Percentiles rank a stretch among this genome's conserved stretches.
Conservation (phyloP, 2,329 filamentous ascomycete species). For the Botrytis hyacinthi region DNA sequence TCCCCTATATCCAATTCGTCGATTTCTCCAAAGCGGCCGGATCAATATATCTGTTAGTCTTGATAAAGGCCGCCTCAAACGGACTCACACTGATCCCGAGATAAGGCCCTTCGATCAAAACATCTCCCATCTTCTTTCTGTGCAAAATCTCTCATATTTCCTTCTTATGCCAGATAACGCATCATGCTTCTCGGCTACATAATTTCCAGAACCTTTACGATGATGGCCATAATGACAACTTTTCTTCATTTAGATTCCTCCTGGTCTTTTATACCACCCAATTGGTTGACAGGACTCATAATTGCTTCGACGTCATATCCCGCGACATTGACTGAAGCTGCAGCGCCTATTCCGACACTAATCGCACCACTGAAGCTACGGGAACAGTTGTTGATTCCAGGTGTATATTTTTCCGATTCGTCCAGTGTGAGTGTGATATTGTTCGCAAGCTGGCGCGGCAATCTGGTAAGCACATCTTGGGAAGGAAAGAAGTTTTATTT, state of each 20-base stretch:
- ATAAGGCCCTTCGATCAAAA: constrained; percentile 30
- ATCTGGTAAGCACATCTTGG: constrained; percentile 21
- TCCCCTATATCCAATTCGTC: constrained; percentile 21
- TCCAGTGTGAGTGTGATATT: background rate
- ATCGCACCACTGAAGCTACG: constrained; percentile 29
- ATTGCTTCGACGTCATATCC: constrained; percentile 34
- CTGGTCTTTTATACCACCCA: constrained; percentile 17
- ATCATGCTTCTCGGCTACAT: background rate
- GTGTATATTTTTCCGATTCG: constrained; percentile 4
- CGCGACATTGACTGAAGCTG: constrained; percentile 28
- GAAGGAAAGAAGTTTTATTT: constrained; percentile 33
- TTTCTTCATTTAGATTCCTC: background rate
- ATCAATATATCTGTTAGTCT: constrained; percentile 33
- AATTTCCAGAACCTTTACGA: background rate
- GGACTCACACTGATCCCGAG: constrained; percentile 34
- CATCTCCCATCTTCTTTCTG: constrained; percentile 26
- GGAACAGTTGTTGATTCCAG: constrained; percentile 35
- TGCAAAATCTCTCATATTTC: background rate
- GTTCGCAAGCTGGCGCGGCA: background rate
- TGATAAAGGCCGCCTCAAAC: constrained; percentile 35
- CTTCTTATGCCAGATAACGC: background rate
- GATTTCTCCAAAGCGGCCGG: constrained; percentile 25
- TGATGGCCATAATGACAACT: background rate
- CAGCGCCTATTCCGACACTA: constrained; percentile 30
- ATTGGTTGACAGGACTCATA: constrained; percentile 32